Base-by-base conservation (phyloP, 352 stramenopile genomes). In the Saprolegnia parasitica region DNA sequence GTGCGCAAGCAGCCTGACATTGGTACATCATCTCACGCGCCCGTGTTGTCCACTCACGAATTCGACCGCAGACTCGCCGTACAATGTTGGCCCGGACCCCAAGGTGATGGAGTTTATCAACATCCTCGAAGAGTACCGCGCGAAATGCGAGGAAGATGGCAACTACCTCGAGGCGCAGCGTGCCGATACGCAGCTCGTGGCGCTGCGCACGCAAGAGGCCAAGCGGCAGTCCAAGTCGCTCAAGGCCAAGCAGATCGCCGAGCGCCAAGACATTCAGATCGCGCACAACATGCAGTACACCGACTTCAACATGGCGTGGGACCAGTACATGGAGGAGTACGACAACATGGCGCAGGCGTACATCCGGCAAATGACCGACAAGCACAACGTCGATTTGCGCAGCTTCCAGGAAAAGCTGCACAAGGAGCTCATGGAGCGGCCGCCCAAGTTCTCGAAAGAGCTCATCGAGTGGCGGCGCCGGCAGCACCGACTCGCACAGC, bases 321-420 rank as follows among this genome's bases (percentile, higher is more conserved):
- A 98, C 73, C 85, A 96, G 74, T 98, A 98, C 76, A 86, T 98
- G 75, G 82, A 97, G 64, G 93, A 98, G 63, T 98, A 98, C 73
- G 93, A 98, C 78, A 80, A 82, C 60, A 98, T 98, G 89, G 91
- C 93, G 15, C 81, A 96, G 64, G 82, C 93, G 57, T 98, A 98
- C 75, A 94, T 98, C 23, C 85, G 96, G 75, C 90, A 98, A 74
- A 97, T 98, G 88, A 96, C 86, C 1, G 87, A 97, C 66, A 96
- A 96, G 39, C 95, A 98, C 75, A 76, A 77, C 4, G 40, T 74
- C 15, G 88, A 97, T 29, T 71, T 98, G 21, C 75, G 78, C 23
- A 87, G 93, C 21, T 95, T 98, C 57, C 89, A 97, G 74, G 80
- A 97, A 61, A 85, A 87, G 62, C 71, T 98, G 26, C 81, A 96